phyloP scores from a whole-genome alignment of 2,329 filamentous ascomycete species.

The Thelonectria discophora region DNA sequence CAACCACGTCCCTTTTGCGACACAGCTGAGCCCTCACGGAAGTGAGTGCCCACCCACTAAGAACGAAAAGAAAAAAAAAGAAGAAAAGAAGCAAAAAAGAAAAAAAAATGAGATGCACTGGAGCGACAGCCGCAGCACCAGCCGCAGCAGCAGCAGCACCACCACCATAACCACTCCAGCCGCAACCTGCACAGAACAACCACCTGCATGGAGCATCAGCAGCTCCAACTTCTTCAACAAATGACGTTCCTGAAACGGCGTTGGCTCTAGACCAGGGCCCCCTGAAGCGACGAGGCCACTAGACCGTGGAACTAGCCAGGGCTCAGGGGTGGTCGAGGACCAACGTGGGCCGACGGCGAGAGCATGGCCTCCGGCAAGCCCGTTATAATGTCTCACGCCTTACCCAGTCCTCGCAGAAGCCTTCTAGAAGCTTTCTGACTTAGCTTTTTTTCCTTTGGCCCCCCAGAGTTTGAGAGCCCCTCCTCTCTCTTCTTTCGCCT shows the following conservation, averaged over 20 bases:
- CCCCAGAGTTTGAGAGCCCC: constrained; percentile 19
- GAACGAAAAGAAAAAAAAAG: constrained; percentile 13
- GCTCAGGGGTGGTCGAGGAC: constrained; percentile 21
- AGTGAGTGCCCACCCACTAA: constrained; percentile 1
- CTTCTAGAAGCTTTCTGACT: constrained; percentile 45
- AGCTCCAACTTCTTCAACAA: constrained; percentile 23
- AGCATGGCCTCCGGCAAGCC: constrained; percentile 43
- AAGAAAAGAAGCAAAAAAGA: too few species aligned
- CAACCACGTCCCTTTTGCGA: constrained; percentile 17
- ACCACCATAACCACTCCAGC: too few species aligned
- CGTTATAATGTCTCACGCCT: constrained; percentile 43
- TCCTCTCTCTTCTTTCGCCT: constrained; percentile 19
- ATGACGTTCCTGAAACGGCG: constrained; percentile 44
- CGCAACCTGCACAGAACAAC: too few species aligned
- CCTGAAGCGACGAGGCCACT: constrained; percentile 29
- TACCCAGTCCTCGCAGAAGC: constrained; percentile 41
- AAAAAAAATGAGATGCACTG: constrained; percentile 13
- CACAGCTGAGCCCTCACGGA: constrained; percentile 6
- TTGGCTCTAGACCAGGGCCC: constrained; percentile 35
- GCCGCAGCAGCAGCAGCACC: too few species aligned
- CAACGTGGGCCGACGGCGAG: constrained; percentile 37
- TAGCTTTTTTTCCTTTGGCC: constrained; percentile 3
- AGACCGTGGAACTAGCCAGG: constrained; percentile 37
- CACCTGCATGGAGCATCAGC: too few species aligned
- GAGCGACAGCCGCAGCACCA: too few species aligned